Evolutionary conservation across 2,329 filamentous ascomycete genomes (phyloP), one percentile per base, ranked within the genome.

Genomic region (Grosmannia penicillata): DNA sequence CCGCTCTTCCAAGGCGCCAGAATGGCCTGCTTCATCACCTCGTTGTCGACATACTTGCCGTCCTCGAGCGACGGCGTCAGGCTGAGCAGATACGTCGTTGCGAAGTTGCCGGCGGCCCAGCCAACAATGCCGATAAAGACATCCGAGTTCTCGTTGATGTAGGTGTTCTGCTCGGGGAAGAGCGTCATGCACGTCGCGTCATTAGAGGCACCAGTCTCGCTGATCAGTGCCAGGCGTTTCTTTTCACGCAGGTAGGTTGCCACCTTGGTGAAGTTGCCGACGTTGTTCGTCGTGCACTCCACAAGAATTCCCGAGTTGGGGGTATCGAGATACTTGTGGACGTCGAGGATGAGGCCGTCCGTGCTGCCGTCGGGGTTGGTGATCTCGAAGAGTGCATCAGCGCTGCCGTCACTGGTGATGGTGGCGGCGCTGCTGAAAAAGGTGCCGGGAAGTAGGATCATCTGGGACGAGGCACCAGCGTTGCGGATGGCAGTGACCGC

Each of bases 401-500:
- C 70, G 11, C 65, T 68, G 4, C 67, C 67, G 28, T 57, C 62
- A 3, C 58, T 58, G 18, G 71, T 56, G 36, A 72, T 62, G 8
- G 45, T 47, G 2, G 30, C 43, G 4, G 45, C 45, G 23, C 43
- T 45, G 37, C 36, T 37, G 29, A 45, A 47, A 40, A 43, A 3
- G 58, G 64, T 75, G 3, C 77, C 77, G 0, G 78, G 71, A 2
- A 80, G 64, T 11, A 82, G 61, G 46, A 82, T 78, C 49, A 72
- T 66, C 45, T 82, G 72, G 17, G 57, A 57, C 1, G 60, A 66
- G n/a, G 76, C 75, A 31, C 45, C 45, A n/a, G 76, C 77, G 3
- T 72, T 68, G 31, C 78, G 70, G 48, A 83, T 80, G 4, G 74
- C 77, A 1, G 68, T 75, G 2, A 83, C 77, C 14, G 63, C 74